These are phyloP conservation scores for Penicillium lagena DNA, from an alignment of 495 filamentous ascomycete genomes.

Conservation along the genomic window DNA sequence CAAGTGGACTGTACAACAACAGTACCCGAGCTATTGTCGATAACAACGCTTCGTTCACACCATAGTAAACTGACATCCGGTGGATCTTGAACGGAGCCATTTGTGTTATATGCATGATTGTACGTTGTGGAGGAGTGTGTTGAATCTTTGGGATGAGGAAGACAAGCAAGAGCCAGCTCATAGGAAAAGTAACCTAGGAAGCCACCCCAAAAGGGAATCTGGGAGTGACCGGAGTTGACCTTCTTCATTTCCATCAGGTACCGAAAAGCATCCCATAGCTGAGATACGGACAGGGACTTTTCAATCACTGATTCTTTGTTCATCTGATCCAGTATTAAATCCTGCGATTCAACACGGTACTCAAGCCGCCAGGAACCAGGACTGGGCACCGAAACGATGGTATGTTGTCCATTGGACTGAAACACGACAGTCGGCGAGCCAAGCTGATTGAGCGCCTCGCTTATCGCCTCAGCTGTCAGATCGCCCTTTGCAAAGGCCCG, in stretches of 20 bases:
- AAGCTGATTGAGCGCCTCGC: conserved; percentile 29
- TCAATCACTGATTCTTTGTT: conserved; percentile 6
- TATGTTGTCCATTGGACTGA: conserved; percentile 36
- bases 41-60: conserved; percentile 70
- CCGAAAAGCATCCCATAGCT: conserved; percentile 37
- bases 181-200: conserved; percentile 89
- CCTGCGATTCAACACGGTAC: conserved; percentile 21
- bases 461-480: conserved; percentile 27
- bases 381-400: conserved; percentile 35
- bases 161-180: conserved; percentile 64
- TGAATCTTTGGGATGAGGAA: conserved; percentile 26
- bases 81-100: conserved; percentile 28
- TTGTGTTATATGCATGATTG: neutral
- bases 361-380: conserved; percentile 38
- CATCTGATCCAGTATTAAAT: conserved; percentile 18
- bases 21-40: conserved; percentile 60
- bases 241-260: conserved; percentile 50
- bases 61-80: conserved; percentile 75
- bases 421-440: conserved; percentile 34
- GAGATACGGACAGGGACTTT: conserved; percentile 18
- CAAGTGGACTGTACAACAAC: conserved; percentile 59
- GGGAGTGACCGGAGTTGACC: conserved; percentile 31
- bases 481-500: conserved; percentile 15
- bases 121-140: neutral
- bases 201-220: conserved; percentile 74